Conservation (phyloP, 225 moss, liverwort and hornwort genomes). For the Polytrichum commune region DNA sequence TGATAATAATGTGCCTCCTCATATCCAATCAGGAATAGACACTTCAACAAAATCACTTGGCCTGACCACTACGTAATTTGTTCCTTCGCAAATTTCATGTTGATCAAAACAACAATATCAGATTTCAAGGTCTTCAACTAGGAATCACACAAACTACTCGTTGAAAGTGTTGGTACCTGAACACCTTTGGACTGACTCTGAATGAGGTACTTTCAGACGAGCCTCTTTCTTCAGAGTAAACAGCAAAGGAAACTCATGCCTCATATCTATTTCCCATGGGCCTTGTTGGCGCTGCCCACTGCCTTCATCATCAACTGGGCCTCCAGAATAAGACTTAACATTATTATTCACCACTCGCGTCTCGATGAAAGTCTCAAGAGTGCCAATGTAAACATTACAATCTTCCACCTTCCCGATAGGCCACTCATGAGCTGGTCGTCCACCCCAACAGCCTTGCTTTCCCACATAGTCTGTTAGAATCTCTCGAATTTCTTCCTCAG, state of each 20-base stretch:
- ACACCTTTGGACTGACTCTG: slow-evolving; percentile 64
- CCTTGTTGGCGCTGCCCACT: slow-evolving; percentile 32
- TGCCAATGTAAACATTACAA: slow-evolving; percentile 81
- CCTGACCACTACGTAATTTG: no score
- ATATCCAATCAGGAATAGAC: no score
- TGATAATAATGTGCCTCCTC: no score
- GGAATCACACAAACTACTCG: no score
- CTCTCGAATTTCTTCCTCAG: slow-evolving; percentile 71
- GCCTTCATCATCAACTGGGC: slow-evolving; percentile 45
- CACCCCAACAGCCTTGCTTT: slow-evolving; percentile 76
- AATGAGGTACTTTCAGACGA: slow-evolving; percentile 54
- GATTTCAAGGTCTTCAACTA: no score
- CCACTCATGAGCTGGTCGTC: slow-evolving; percentile 72
- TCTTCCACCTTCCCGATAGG: slow-evolving; percentile 79
- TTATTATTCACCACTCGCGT: slow-evolving; percentile 66
- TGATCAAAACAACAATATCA: no score
- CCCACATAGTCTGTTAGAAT: slow-evolving; percentile 70
- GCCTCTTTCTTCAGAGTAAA: slow-evolving; percentile 65
- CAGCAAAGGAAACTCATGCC: slow-evolving; percentile 74
- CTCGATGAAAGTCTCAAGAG: slow-evolving; percentile 85
- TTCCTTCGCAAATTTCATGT: no score
- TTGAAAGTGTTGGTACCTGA: slow-evolving; percentile 22
- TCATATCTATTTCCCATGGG: slow-evolving; percentile 89
- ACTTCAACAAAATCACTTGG: no score
- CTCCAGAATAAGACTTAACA: slow-evolving; percentile 53